Percentiles rank a stretch among this genome's conserved stretches.
phyloP scores from a whole-genome alignment of 2,329 filamentous ascomycete genomes.

The Knufia fluminis region DNA sequence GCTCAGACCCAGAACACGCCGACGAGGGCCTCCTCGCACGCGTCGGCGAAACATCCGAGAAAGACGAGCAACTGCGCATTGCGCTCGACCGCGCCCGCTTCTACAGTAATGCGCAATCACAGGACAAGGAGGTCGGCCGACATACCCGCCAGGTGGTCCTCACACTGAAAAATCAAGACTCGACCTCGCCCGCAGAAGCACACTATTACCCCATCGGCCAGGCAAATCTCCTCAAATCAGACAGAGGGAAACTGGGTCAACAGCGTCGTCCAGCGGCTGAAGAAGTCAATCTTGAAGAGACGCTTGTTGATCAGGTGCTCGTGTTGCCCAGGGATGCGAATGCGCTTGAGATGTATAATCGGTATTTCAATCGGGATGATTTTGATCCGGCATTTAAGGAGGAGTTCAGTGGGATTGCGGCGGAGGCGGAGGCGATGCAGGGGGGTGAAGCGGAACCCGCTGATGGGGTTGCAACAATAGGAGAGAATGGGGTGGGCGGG shows the following conservation, averaged over 20 bases:
- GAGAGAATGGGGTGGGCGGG: conserved; percentile 11
- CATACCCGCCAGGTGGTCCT: conserved; percentile 49
- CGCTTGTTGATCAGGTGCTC: conserved; percentile 41
- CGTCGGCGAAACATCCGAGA: conserved; percentile 26
- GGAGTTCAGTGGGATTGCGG: conserved; percentile 18
- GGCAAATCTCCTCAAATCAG: conserved; percentile 39
- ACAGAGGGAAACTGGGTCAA: conserved; percentile 31
- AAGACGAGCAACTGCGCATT: conserved; percentile 30
- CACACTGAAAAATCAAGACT: conserved; percentile 44
- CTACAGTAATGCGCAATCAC: conserved; percentile 45
- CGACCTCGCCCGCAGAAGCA: conserved; percentile 36
- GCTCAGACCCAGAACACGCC: conserved; percentile 45
- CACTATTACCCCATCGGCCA: conserved; percentile 51
- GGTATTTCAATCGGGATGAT: conserved; percentile 35
- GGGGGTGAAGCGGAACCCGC: conserved; percentile 13
- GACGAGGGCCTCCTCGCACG: conserved; percentile 40
- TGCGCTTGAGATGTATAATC: conserved; percentile 16
- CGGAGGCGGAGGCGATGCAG: conserved; percentile 16
- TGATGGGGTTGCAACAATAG: conserved; percentile 10
- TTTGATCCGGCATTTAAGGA: conserved; percentile 38
- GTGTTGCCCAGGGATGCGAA: conserved; percentile 43
- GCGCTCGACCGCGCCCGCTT: conserved; percentile 43
- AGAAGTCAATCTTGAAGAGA: conserved; percentile 30
- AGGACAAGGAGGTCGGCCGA: conserved; percentile 33
- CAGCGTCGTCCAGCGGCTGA: conserved; percentile 31